Evolutionary conservation across 2,329 filamentous ascomycete species (phyloP).

Genomic region (Cytospora chrysosperma): DNA sequence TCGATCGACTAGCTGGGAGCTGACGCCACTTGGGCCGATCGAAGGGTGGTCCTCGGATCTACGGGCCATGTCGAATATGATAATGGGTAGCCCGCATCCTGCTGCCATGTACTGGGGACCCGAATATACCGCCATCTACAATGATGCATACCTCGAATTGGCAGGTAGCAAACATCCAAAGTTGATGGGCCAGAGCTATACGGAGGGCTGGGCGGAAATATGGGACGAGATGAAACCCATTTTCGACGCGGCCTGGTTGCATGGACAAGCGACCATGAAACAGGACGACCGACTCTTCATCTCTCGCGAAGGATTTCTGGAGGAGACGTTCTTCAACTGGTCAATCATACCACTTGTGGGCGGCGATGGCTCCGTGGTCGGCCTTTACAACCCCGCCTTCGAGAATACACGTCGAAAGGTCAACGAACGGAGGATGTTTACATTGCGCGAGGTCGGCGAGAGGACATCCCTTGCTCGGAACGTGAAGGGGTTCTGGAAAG

Average conservation of each 20-base stretch:
- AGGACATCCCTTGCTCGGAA: conserved; percentile 70
- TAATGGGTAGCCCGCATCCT: conserved; percentile 77
- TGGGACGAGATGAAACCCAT: conserved; percentile 69
- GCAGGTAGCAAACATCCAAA: conserved; percentile 68
- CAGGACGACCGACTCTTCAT: conserved; percentile 78
- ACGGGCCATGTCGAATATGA: conserved; percentile 74
- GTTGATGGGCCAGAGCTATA: conserved; percentile 72
- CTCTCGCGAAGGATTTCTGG: conserved; percentile 64
- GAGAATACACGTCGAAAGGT: conserved; percentile 79
- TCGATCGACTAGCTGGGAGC: conserved; percentile 69
- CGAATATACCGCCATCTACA: conserved; percentile 65
- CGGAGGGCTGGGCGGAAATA: conserved; percentile 69
- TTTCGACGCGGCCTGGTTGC: conserved; percentile 64
- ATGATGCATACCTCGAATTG: conserved; percentile 65
- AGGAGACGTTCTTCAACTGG: conserved; percentile 84
- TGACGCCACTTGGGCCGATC: conserved; percentile 72
- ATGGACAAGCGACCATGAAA: conserved; percentile 80
- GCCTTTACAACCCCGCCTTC: conserved; percentile 77
- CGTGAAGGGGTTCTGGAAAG: conserved; percentile 70
- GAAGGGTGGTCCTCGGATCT: conserved; percentile 71
- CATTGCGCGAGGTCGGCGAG: conserved; percentile 74
- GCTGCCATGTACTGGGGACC: conserved; percentile 76
- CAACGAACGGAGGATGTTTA: conserved; percentile 77
- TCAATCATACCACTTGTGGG: conserved; percentile 77
- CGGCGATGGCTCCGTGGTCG: conserved; percentile 69